A percentile compares a stretch with the other conserved stretches of the same genome.
Conservation (phyloP, 1,284 basidiomycete species). For the Rugosomyces carneus region DNA sequence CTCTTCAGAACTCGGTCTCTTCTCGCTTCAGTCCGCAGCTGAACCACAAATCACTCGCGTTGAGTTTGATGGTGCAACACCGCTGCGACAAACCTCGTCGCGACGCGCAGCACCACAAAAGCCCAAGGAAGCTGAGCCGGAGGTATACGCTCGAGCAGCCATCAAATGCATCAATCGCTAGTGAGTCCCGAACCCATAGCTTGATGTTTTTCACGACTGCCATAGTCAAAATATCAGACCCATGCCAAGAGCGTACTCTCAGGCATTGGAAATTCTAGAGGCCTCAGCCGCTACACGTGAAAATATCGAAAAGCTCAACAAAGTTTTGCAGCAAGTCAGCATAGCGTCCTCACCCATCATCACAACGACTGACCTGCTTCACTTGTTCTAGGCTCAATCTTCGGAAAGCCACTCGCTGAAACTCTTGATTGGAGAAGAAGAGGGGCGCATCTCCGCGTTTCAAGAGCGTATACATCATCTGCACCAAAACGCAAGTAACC, state of each 20-base stretch:
- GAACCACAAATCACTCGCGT: constrained; percentile 48
- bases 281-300: constrained; percentile 44
- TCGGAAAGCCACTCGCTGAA: constrained; percentile 35
- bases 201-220: constrained; percentile 6
- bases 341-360: neutral
- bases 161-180: constrained; percentile 69
- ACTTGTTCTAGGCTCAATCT: constrained; percentile 26
- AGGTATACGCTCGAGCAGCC: constrained; percentile 68
- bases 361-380: constrained; percentile 7
- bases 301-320: constrained; percentile 44
- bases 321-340: constrained; percentile 50
- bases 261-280: constrained; percentile 48
- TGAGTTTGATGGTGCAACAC: constrained; percentile 64
- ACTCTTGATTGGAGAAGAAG: constrained; percentile 47
- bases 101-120: constrained; percentile 36
- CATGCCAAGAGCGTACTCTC: constrained; percentile 64
- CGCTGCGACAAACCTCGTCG: constrained; percentile 44
- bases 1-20: constrained; percentile 68
- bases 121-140: constrained; percentile 53
- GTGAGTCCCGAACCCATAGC: constrained; percentile 33
- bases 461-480: constrained; percentile 47
- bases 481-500: constrained; percentile 37
- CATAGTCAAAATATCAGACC: constrained; percentile 55
- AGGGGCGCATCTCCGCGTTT: constrained; percentile 47
- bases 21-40: constrained; percentile 38